Evolutionary conservation across 768 basidiomycete species (phyloP).

Genomic region (Kwoniella heveanensis): DNA sequence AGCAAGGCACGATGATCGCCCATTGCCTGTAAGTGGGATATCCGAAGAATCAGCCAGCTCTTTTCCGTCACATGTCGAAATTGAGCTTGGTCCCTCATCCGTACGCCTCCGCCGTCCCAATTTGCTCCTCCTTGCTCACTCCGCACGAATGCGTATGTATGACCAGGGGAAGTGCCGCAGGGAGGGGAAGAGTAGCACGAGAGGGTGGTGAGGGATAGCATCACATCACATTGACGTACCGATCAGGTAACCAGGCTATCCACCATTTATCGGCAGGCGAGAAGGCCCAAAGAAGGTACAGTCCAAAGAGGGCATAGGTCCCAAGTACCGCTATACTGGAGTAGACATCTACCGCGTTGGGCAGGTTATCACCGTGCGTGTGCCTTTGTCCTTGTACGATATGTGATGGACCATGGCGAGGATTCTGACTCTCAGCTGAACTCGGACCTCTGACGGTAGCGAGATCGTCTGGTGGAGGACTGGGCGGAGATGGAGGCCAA

Average conservation of each 20-base stretch:
- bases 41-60: too few relatives aligned
- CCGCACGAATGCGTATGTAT: background rate
- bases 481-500: conserved; percentile 32
- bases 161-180: background rate
- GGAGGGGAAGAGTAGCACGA: background rate
- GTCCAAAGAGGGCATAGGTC: conserved; percentile 40
- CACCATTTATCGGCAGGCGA: conserved; percentile 28
- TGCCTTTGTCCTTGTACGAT: background rate
- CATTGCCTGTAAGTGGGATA: conserved; percentile 42
- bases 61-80: too few relatives aligned
- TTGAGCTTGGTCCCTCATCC: too few relatives aligned
- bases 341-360: conserved; percentile 48
- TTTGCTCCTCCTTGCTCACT: background rate
- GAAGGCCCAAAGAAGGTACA: conserved; percentile 52
- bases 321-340: conserved; percentile 51
- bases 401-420: background rate
- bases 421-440: too few relatives aligned
- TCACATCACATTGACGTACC: too few relatives aligned
- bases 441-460: too few relatives aligned
- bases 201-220: too few relatives aligned
- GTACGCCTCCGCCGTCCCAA: too few relatives aligned
- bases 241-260: conserved; percentile 52
- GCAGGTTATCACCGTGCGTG: conserved; percentile 25
- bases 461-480: background rate
- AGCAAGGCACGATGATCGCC: conserved; percentile 52